Evolutionary conservation across 2,329 filamentous ascomycete genomes (phyloP), one percentile per base, ranked within the genome.

Genomic region (Gaeumannomyces sp.): DNA sequence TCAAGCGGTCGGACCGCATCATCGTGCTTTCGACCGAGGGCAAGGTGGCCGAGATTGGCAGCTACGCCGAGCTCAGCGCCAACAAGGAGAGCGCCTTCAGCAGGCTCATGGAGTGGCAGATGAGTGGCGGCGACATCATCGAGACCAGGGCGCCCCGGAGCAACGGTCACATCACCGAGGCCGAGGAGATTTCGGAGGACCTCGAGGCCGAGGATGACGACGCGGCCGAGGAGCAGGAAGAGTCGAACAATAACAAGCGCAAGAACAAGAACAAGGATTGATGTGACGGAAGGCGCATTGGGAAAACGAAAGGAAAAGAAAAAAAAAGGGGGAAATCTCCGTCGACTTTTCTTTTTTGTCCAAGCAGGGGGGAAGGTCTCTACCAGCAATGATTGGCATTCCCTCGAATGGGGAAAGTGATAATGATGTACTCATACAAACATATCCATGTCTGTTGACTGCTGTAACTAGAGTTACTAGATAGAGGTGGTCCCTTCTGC

Each of bases 81-180:
- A 86, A 92, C 66, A 84, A 85, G 22, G 80, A 89, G 13, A 96
- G 94, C 63, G 92, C 93, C 2, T 99, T 99, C 73, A 94, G 89
- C 71, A 95, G 90, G 78, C 81, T 99, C 64, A 99, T 99, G 95
- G 94, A 98, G 77, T 98, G 93, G 93, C 95, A 99, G 78, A 91
- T 98, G 86, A 95, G 85, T 71, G 94, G 93, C 16, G 90, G 90
- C 11, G 92, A 96, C 65, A 72, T 81, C 11, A 75, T 81, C 4
- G 78, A 79, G 45, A 73, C 69, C 27, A 73, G 67, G 61, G 72
- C 68, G 28, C 28, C 61, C 13, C 27, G 27, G 10, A 73, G 72
- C n/a, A 70, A 70, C 3, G 73, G 73, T 13, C 76, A 79, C 65
- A 79, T 85, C 58, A 81, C 80, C 0, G 82, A 85, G 71, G 75